A percentile compares a stretch with the other conserved stretches of the same genome.
Evolutionary conservation across 2,329 filamentous ascomycete genomes (phyloP).

Genomic region (Alternaria sp.): DNA sequence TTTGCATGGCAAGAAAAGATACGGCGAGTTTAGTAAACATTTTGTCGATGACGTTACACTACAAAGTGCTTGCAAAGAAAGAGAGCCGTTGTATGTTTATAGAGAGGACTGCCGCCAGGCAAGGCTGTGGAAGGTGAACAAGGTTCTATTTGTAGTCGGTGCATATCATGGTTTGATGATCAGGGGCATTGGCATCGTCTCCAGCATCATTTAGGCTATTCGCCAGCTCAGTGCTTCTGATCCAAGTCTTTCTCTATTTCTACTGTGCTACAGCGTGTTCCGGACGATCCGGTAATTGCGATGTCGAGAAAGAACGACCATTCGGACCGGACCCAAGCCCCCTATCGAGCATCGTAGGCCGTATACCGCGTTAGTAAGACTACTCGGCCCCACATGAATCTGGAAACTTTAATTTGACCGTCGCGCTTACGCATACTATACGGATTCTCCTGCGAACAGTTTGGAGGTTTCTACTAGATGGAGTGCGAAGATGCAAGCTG

Average conservation of each 20-base stretch:
- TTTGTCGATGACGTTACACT: neutral
- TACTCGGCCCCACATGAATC: neutral
- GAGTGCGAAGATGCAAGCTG: neutral
- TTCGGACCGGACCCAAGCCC: constrained; percentile 9
- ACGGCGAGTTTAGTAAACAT: constrained; percentile 6
- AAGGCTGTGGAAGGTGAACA: neutral
- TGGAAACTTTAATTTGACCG: neutral
- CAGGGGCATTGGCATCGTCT: neutral
- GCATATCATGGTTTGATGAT: constrained; percentile 2
- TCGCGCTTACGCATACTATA: neutral
- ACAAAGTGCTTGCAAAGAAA: neutral
- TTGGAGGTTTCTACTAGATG: neutral
- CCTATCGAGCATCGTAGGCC: neutral
- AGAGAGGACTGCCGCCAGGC: neutral
- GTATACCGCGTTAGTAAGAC: neutral
- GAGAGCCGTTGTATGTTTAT: neutral
- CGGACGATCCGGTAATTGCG: constrained; percentile 9
- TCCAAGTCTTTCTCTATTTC: neutral
- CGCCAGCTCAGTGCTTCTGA: constrained; percentile 2
- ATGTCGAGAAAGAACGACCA: neutral
- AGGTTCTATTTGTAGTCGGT: constrained; percentile 4
- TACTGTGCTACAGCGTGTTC: neutral
- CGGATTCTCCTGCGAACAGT: neutral
- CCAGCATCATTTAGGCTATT: neutral
- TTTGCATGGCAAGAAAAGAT: constrained; percentile 10